Percentiles rank a stretch among this genome's conserved stretches.
phyloP scores from a whole-genome alignment of 306 rosid species.

The Canavalia ensiformis region DNA sequence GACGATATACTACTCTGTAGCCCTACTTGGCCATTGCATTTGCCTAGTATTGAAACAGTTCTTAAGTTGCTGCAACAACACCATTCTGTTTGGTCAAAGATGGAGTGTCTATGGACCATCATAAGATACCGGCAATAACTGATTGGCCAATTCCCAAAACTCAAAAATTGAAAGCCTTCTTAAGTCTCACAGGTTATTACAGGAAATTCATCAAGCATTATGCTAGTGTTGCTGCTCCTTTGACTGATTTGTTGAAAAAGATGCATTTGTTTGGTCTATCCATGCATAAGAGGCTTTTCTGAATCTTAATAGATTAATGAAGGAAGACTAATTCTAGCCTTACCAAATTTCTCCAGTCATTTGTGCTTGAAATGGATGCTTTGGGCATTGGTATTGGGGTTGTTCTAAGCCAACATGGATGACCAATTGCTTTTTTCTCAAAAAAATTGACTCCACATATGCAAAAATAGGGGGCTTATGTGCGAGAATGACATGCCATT shows the following conservation, averaged over 20 bases:
- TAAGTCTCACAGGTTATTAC: not conserved
- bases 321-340: too few relatives aligned
- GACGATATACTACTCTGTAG: not conserved
- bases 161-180: not conserved
- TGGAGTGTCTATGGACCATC: not conserved
- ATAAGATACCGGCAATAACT: not conserved
- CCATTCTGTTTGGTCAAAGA: not conserved
- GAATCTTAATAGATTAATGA: too few relatives aligned
- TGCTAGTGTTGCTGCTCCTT: not conserved
- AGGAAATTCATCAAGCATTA: not conserved
- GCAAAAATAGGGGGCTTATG: not conserved
- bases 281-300: too few relatives aligned
- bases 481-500: not conserved
- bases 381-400: too few relatives aligned
- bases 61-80: not conserved
- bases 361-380: too few relatives aligned
- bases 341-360: too few relatives aligned
- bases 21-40: not conserved
- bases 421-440: too few relatives aligned
- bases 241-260: not conserved
- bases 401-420: too few relatives aligned
- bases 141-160: not conserved
- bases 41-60: not conserved
- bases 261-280: too few relatives aligned
- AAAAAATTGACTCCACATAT: not conserved